A percentile compares a stretch with the other conserved stretches of the same genome.
Evolutionary conservation across 306 rosid species (phyloP).

Genomic region (Ormosia emarginata): DNA sequence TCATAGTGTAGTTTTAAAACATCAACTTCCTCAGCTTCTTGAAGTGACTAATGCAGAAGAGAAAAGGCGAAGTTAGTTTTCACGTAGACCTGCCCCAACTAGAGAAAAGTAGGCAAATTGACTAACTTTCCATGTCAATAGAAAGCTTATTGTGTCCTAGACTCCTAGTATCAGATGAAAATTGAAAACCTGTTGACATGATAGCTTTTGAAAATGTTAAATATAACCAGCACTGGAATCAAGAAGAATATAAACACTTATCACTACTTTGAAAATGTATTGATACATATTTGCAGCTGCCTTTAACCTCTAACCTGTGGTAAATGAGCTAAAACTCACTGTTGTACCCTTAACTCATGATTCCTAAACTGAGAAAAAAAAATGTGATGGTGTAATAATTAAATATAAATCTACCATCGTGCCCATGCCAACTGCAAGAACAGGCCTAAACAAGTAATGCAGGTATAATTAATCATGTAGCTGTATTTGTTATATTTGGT

Average conservation of each 20-base stretch:
- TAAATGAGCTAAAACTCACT: constrained; percentile 13
- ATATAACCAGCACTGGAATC: not conserved
- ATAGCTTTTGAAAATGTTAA: not conserved
- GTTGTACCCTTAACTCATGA: not conserved
- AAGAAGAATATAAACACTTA: constrained; percentile 22
- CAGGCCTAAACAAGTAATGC: constrained; percentile 17
- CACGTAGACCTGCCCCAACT: not conserved
- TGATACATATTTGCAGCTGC: constrained; percentile 26
- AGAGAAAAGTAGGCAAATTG: not conserved
- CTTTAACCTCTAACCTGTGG: constrained; percentile 5
- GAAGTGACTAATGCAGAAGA: not conserved
- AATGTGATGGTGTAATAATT: not conserved
- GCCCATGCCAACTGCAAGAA: constrained; percentile 13
- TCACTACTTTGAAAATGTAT: constrained; percentile 6
- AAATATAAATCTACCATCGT: not conserved
- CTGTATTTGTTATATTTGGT: constrained; percentile 19
- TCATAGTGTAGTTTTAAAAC: too few relatives aligned
- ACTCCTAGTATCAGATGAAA: not conserved
- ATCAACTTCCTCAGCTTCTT: not conserved
- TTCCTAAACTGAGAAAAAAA: not conserved
- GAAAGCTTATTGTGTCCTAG: not conserved
- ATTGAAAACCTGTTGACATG: not conserved
- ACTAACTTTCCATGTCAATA: not conserved
- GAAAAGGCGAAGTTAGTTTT: not conserved
- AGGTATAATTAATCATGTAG: constrained; percentile 22